Evolutionary conservation across 179 eudicot species (phyloP).

Genomic region (Spergularia azorica): DNA sequence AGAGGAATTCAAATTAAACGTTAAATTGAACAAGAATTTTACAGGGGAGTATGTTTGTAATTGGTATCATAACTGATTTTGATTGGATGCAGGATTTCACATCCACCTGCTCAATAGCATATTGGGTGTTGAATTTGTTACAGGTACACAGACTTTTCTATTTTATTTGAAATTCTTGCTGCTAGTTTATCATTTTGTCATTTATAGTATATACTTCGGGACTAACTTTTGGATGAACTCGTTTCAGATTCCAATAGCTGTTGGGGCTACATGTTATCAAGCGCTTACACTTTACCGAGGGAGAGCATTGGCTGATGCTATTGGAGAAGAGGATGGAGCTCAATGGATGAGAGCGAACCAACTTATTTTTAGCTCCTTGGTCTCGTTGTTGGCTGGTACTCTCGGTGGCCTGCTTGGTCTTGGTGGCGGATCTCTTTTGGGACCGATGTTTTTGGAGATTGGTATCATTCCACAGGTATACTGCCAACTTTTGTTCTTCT

Average conservation of each 20-base stretch:
- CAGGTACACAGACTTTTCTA: not conserved
- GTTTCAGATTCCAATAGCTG: conserved; percentile 15
- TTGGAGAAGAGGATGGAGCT: not conserved
- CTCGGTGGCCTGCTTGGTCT: conserved; percentile 19
- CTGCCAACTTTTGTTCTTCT: not conserved
- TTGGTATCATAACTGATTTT: not conserved
- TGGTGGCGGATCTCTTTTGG: conserved; percentile 20
- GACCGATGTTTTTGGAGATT: conserved; percentile 21
- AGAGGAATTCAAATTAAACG: too few species aligned
- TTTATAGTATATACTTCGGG: too few species aligned
- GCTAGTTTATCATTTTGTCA: too few species aligned
- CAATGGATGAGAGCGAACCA: not conserved
- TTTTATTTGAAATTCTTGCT: not conserved
- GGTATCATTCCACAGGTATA: conserved; percentile 19
- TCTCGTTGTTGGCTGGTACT: conserved; percentile 13
- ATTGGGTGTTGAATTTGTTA: conserved; percentile 17
- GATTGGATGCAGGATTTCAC: conserved; percentile 16
- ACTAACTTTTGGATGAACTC: too few species aligned
- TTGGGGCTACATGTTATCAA: conserved; percentile 16
- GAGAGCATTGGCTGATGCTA: not conserved
- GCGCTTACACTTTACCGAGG: not conserved
- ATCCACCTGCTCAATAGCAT: conserved; percentile 9
- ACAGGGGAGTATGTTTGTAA: too few species aligned
- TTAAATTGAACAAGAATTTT: too few species aligned
- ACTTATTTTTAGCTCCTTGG: conserved; percentile 3